A percentile compares a stretch with the other conserved stretches of the same genome.
These are phyloP conservation scores for Ceratocystis cacaofunesta DNA, from an alignment of 2,329 filamentous ascomycete species.

Conservation along the genomic window DNA sequence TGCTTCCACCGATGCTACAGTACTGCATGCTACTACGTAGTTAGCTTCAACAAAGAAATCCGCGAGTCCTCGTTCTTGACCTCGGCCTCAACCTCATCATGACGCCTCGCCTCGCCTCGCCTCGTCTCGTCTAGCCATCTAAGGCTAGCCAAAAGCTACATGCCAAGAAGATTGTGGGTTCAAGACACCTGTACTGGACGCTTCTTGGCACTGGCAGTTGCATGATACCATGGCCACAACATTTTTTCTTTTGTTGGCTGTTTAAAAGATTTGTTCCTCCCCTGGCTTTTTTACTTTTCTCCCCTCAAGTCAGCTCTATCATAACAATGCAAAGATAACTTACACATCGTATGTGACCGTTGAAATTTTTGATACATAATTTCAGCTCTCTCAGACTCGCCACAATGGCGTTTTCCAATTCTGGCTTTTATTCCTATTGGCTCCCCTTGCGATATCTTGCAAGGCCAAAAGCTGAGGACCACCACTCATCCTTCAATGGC, in stretches of 20 bases:
- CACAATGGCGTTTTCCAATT: not conserved
- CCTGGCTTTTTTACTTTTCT: not conserved
- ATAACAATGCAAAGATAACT: not conserved
- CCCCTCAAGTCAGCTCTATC: not conserved
- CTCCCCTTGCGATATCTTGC: not conserved
- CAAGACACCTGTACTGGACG: not conserved
- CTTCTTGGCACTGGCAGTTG: not conserved
- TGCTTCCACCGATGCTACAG: not conserved
- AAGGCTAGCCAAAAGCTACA: not conserved
- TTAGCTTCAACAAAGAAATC: not conserved
- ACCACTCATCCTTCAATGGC: not conserved
- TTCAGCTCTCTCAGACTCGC: not conserved
- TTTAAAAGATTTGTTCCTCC: not conserved
- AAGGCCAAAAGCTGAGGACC: not conserved
- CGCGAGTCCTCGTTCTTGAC: not conserved
- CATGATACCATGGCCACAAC: not conserved
- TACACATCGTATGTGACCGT: not conserved
- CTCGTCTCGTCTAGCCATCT: not conserved
- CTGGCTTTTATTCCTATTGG: not conserved
- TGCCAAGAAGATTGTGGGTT: not conserved
- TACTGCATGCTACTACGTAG: not conserved
- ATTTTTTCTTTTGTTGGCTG: not conserved
- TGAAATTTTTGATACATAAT: conserved; percentile 17
- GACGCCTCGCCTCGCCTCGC: not conserved
- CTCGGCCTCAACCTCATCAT: not conserved